Base-by-base conservation (phyloP, 352 stramenopile species). In the Phytophthora nicotianae region DNA sequence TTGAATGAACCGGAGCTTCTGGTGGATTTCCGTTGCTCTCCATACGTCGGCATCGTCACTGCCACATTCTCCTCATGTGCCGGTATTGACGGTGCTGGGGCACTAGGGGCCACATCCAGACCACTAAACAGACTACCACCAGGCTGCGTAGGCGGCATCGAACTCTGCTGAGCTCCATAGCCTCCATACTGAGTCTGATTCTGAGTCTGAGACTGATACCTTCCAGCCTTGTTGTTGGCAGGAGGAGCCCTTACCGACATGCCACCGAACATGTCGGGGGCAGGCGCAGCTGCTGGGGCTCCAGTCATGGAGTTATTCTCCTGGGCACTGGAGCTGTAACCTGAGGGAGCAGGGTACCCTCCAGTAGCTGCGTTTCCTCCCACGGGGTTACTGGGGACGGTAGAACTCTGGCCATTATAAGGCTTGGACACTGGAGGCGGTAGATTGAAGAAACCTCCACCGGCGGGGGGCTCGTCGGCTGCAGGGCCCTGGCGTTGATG, bases 371-470 rank as follows among this genome's bases (percentile, higher is more conserved):
- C 26, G 16, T 24, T 29, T 65, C 27, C 46, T 64, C 11, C 32
- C 37, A 54, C 65, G 42, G 49, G 46, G 38, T 50, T 64, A 65
- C 20, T 59, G n/a, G 47, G 26, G 5, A 42, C 53, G 23, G 40
- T 14, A 13, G 40, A 54, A 48, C 55, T 63, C 46, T 59, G 47
- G 23, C 57, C 57, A 6, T 56, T 65, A 23, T 77, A 72, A 14
- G 70, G 73, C 56, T 91, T 90, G 11, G 70, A 50, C 8, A 87
- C 72, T 10, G 83, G 74, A n/a, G 83, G 84, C 19, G 86, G 86
- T 9, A 95, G 63, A 48, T 95, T 95, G 65, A 95, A 95, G 80
- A 93, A 93, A 33, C 86, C 86, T 24, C 86, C 86, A 24, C 84
- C 86, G 7, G 66, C 62, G 7, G 68, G 77, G 20, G 77, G 68